Evolutionary conservation across 257 asterid species (phyloP), one percentile per base, ranked within the genome.

Genomic region (Plectranthus barbatus): DNA sequence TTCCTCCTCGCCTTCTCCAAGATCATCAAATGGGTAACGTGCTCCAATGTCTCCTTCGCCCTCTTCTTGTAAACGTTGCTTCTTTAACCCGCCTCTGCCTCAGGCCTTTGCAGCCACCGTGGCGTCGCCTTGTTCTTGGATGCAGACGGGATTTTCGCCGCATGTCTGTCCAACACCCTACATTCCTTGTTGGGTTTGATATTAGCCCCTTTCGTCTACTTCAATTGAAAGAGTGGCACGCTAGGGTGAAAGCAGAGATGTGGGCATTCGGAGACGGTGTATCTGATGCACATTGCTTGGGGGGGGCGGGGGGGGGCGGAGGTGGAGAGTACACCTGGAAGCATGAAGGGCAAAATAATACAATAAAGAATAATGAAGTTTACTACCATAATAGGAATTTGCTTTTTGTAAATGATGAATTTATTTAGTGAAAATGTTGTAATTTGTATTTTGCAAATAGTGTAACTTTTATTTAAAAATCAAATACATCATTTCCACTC

Each of bases 261-360:
- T 92, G 89, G 50, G 92, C 85, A 18, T 31, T 66, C 12, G 80
- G 54, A 2, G 68, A 69, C 42, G 85, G 18, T 9, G 73, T 97
- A 92, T 36, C 79, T 80, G 69, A 13, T 36, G 78, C 99, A 92
- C 29, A 68, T n/a, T n/a, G n/a, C n/a, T n/a, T 64, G 58, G 83
- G 67, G 5, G 62, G 76, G 62, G 80, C 67, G 68, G 78, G 84
- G 79, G 63, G 71, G 1, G 84, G 63, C 6, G 79, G 76, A 8
- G 74, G 9, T 5, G 85, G 80, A n/a, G 87, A 87, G 76, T 84
- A 84, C 29, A 89, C 89, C 15, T 76, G 72, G 70, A 83, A 92
- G 69, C 98, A 92, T 52, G 84, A 75, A 9, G 98, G 97, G 81
- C 97, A 89, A 77, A 89, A 89, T n/a, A n/a, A n/a, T n/a, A n/a